phyloP scores from a whole-genome alignment of 805 yeast genomes.

The Pichia cabralensis region DNA sequence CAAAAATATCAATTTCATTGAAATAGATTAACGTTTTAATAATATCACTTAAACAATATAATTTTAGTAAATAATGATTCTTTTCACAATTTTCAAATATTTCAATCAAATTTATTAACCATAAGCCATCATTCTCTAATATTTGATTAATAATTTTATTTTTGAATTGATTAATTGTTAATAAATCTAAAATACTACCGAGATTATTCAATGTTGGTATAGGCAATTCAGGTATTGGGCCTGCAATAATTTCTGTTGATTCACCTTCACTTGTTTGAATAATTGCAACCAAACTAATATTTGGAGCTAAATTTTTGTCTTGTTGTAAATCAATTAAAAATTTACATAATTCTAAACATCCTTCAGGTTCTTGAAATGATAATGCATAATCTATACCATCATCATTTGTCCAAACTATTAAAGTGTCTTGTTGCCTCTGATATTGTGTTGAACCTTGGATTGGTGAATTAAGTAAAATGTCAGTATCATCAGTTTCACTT shows the following conservation, averaged over 20 bases:
- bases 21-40: slow-evolving; percentile 60
- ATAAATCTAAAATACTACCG: slow-evolving; percentile 39
- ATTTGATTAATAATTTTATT: slow-evolving; percentile 43
- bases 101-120: slow-evolving; percentile 37
- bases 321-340: slow-evolving; percentile 64
- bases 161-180: slow-evolving; percentile 28
- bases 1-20: slow-evolving; percentile 58
- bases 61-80: slow-evolving; percentile 37
- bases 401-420: slow-evolving; percentile 86
- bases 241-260: slow-evolving; percentile 67
- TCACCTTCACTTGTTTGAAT: slow-evolving; percentile 38
- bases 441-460: slow-evolving; percentile 73
- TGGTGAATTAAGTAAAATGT: slow-evolving; percentile 50
- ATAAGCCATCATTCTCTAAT: slow-evolving; percentile 36
- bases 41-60: slow-evolving; percentile 64
- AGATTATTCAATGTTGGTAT: slow-evolving; percentile 44
- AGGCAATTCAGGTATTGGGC: slow-evolving; percentile 66
- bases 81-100: slow-evolving; percentile 51
- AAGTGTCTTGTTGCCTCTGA: slow-evolving; percentile 89
- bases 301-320: slow-evolving; percentile 41
- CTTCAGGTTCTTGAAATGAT: slow-evolving; percentile 85
- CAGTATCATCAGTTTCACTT: slow-evolving; percentile 53
- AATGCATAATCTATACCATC: slow-evolving; percentile 71
- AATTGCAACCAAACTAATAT: slow-evolving; percentile 67
- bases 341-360: slow-evolving; percentile 77